These are phyloP conservation scores for Nemania serpens DNA, from an alignment of 2,329 filamentous ascomycete species.

Conservation along the genomic window DNA sequence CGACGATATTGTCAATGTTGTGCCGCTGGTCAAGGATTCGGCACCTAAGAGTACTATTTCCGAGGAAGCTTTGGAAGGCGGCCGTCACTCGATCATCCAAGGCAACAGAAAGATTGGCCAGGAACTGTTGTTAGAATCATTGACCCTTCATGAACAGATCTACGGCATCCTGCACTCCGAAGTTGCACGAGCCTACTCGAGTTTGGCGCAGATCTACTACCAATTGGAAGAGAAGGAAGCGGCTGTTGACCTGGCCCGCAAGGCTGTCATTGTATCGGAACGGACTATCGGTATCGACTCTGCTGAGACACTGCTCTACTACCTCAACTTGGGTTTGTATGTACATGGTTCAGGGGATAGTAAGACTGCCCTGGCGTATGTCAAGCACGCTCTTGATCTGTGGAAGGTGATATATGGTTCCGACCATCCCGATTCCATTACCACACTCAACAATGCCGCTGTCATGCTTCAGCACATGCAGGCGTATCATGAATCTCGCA, in stretches of 20 bases:
- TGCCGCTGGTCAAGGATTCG: constrained; percentile 95
- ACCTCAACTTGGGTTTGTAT: constrained; percentile 93
- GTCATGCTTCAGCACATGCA: constrained; percentile 98
- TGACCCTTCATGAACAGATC: constrained; percentile 97
- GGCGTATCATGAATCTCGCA: constrained; percentile 88
- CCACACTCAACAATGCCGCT: constrained; percentile 96
- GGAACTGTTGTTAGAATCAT: constrained; percentile 91
- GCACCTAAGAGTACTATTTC: constrained; percentile 87
- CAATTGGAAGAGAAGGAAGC: constrained; percentile 97
- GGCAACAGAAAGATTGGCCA: constrained; percentile 95
- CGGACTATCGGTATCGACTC: constrained; percentile 92
- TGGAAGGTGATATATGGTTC: constrained; percentile 97
- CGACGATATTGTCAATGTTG: constrained; percentile 88
- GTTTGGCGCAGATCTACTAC: constrained; percentile 93
- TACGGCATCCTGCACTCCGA: constrained; percentile 97
- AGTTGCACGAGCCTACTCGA: constrained; percentile 93
- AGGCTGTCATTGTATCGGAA: constrained; percentile 95
- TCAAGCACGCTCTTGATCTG: constrained; percentile 88
- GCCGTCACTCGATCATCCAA: constrained; percentile 93
- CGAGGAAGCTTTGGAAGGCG: constrained; percentile 94
- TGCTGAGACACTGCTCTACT: constrained; percentile 90
- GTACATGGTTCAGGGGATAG: constrained; percentile 92
- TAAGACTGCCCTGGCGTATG: constrained; percentile 81
- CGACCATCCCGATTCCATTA: constrained; percentile 95
- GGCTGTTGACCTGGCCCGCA: constrained; percentile 91